Conservation (phyloP, 225 moss, liverwort and hornwort species). For the Anthoceros angustus region DNA sequence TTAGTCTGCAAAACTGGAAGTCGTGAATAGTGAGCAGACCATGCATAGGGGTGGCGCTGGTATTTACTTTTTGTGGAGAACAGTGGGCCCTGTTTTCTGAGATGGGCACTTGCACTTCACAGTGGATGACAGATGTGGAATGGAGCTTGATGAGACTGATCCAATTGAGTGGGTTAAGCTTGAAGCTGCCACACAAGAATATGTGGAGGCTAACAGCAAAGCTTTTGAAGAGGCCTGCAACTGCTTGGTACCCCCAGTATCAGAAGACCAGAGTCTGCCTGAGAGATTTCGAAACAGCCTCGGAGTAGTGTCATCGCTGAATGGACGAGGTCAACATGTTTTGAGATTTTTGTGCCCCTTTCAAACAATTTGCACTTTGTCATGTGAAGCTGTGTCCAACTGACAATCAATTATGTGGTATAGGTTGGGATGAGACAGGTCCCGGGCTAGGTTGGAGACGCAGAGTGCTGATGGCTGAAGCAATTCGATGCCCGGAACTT, state of each 20-base stretch:
- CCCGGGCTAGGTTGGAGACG: conserved; percentile 69
- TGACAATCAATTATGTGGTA: conserved; percentile 5
- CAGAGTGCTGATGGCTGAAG: conserved; percentile 76
- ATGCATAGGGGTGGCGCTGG: not conserved
- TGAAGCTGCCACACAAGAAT: conserved; percentile 83
- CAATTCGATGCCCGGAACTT: conserved; percentile 73
- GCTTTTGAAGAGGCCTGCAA: conserved; percentile 61
- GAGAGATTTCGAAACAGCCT: conserved; percentile 53
- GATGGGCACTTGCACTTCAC: conserved; percentile 14
- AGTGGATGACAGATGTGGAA: conserved; percentile 91
- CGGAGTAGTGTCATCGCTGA: not conserved
- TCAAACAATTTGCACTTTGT: not conserved
- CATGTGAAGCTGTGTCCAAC: not conserved
- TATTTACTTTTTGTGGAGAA: not conserved
- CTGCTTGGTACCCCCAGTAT: conserved; percentile 61
- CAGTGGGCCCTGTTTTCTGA: not conserved
- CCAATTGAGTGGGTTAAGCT: conserved; percentile 59
- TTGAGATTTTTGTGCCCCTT: not conserved
- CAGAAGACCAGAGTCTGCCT: conserved; percentile 68
- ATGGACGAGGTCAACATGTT: not conserved
- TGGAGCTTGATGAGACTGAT: conserved; percentile 99
- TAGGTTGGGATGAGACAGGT: conserved; percentile 39
- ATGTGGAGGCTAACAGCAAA: conserved; percentile 65
- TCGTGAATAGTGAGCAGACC: not conserved
- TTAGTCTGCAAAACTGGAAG: too few species aligned